phyloP scores from a whole-genome alignment of 805 yeast genomes.

The Cyberlindnera petersonii region DNA sequence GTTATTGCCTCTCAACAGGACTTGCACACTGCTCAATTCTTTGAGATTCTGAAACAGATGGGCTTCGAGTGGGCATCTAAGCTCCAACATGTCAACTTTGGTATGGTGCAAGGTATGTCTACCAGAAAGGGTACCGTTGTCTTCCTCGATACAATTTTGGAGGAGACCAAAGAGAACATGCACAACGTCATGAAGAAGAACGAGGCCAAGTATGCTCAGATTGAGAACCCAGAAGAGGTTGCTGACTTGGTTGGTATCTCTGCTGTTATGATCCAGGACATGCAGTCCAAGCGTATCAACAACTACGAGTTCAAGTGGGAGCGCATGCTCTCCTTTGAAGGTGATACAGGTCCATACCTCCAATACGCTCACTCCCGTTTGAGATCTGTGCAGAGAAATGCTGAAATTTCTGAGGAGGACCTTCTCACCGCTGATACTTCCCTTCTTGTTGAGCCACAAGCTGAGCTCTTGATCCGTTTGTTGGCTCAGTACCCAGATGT shows the following conservation, averaged over 20 bases:
- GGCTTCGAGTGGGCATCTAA: conserved; percentile 83
- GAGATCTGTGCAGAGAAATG: conserved; percentile 88
- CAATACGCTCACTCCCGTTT: conserved; percentile 98
- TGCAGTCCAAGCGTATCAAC: conserved; percentile 95
- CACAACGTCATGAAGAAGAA: conserved; percentile 94
- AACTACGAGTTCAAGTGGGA: conserved; percentile 97
- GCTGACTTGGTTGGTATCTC: conserved; percentile 96
- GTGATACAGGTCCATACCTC: conserved; percentile 98
- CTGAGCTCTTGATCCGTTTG: conserved; percentile 66
- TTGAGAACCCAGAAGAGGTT: conserved; percentile 88
- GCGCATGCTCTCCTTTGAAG: conserved; percentile 96
- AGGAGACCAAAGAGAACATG: conserved; percentile 91
- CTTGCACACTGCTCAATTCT: conserved; percentile 88
- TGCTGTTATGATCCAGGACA: conserved; percentile 98
- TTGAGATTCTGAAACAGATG: conserved; percentile 88
- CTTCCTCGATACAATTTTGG: conserved; percentile 89
- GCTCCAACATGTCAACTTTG: conserved; percentile 84
- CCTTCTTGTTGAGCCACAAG: conserved; percentile 66
- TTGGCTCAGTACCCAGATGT: conserved; percentile 91
- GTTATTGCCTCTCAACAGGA: conserved; percentile 97
- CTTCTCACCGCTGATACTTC: conserved; percentile 52
- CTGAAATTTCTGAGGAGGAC: conserved; percentile 44
- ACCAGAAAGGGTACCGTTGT: conserved; percentile 98
- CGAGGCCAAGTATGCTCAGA: conserved; percentile 85
- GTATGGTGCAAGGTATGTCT: conserved; percentile 98